phyloP scores from a whole-genome alignment of 768 basidiomycete species.

The Thelephora ganbajun region DNA sequence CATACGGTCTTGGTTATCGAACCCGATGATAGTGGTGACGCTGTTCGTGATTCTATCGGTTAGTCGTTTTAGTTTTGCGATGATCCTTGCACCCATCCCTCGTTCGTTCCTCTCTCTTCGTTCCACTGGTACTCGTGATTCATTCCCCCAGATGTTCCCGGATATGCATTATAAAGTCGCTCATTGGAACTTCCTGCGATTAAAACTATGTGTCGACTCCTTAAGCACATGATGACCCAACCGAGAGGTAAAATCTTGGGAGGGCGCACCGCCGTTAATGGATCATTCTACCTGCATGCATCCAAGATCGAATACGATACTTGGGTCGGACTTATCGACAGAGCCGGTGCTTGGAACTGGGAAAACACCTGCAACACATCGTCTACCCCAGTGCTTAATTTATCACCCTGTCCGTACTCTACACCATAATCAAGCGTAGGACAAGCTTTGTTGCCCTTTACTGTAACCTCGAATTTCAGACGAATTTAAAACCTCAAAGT shows the following conservation, averaged over 20 bases:
- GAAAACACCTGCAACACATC: slow-evolving; percentile 22
- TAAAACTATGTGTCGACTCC: slow-evolving; percentile 38
- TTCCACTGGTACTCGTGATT: no score
- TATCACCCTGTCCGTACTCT: no score
- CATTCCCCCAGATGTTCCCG: slow-evolving; percentile 28
- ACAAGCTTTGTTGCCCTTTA: no score
- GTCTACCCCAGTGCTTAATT: no score
- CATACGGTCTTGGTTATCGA: slow-evolving; percentile 29
- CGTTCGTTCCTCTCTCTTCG: no score
- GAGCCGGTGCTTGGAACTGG: slow-evolving; percentile 30
- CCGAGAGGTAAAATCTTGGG: slow-evolving; percentile 55
- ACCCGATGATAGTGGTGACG: slow-evolving; percentile 32
- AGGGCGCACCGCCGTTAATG: slow-evolving; percentile 57
- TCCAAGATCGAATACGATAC: slow-evolving; percentile 31
- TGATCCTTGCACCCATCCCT: no score
- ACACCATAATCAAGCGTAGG: no score
- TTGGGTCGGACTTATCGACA: slow-evolving; percentile 29
- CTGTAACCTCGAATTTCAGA: no score
- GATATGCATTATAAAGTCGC: slow-evolving; percentile 36
- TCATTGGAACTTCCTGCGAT: slow-evolving; percentile 34
- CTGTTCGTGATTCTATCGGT: slow-evolving; percentile 9
- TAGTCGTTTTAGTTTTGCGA: no score
- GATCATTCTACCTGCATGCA: slow-evolving; percentile 49
- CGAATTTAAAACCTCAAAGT: no score
- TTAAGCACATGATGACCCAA: slow-evolving; percentile 30